A percentile compares a stretch with the other conserved stretches of the same genome.
Evolutionary conservation across 768 basidiomycete genomes (phyloP).

Genomic region (Psilocybe cubensis): DNA sequence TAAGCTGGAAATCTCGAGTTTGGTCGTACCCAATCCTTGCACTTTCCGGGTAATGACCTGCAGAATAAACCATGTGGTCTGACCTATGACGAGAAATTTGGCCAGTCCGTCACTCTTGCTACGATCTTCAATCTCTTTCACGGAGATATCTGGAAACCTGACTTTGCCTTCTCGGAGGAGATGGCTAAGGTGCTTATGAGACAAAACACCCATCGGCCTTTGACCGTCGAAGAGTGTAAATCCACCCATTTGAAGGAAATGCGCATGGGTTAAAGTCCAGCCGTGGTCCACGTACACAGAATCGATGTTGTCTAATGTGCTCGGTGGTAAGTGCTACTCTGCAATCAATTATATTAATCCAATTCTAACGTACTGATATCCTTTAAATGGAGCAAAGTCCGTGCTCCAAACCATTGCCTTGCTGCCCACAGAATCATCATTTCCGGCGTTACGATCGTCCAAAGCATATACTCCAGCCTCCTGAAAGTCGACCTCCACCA

Average conservation of each 20-base stretch:
- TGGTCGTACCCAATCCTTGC: conserved; percentile 29
- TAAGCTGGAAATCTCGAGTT: conserved; percentile 38
- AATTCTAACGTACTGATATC: neutral
- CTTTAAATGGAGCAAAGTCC: neutral
- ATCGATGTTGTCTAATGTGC: neutral
- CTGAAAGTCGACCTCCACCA: conserved; percentile 2
- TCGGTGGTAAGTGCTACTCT: neutral
- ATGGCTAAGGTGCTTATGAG: conserved; percentile 2
- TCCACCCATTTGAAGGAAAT: conserved; percentile 21
- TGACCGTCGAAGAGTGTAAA: conserved; percentile 6
- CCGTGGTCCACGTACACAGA: neutral
- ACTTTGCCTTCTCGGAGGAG: conserved; percentile 8
- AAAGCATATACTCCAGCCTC: conserved; percentile 14
- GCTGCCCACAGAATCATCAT: conserved; percentile 24
- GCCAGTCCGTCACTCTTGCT: conserved; percentile 35
- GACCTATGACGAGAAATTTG: conserved; percentile 33
- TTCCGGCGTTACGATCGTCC: conserved; percentile 21
- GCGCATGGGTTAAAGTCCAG: conserved; percentile 17
- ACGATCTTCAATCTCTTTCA: conserved; percentile 19
- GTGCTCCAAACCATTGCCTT: conserved; percentile 22
- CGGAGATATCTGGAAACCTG: conserved; percentile 10
- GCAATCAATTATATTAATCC: conserved; percentile 2
- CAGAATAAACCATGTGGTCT: conserved; percentile 36
- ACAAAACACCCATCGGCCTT: neutral
- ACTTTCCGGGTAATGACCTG: conserved; percentile 28